These are phyloP conservation scores for Guyanaporus albipodus DNA, from an alignment of 768 basidiomycete species.

Conservation along the genomic window DNA sequence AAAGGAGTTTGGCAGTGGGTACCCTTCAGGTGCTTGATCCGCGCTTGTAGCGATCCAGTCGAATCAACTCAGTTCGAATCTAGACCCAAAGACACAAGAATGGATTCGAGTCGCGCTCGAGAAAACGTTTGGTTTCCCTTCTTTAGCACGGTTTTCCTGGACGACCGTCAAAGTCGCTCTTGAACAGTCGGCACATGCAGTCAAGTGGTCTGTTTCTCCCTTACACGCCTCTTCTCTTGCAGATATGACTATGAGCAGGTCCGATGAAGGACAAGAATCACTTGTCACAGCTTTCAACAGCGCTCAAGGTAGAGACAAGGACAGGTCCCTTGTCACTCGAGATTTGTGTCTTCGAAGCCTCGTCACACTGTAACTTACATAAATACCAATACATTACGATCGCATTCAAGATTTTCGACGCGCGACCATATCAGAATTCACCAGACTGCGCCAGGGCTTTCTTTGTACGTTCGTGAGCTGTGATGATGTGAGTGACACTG, in stretches of 20 bases:
- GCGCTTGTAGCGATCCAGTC: background rate
- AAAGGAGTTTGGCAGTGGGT: slow-evolving; percentile 70
- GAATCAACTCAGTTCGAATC: background rate
- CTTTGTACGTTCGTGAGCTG: slow-evolving; percentile 15
- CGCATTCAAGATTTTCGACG: background rate
- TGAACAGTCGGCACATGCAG: slow-evolving; percentile 72
- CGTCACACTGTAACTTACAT: slow-evolving; percentile 45
- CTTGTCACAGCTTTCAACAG: slow-evolving; percentile 72
- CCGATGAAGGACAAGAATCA: slow-evolving; percentile 76
- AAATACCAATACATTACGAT: slow-evolving; percentile 14
- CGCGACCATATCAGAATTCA: slow-evolving; percentile 9
- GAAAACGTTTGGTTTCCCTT: slow-evolving; percentile 90
- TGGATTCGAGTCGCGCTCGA: slow-evolving; percentile 79
- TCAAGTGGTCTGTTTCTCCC: slow-evolving; percentile 65
- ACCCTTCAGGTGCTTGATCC: slow-evolving; percentile 72
- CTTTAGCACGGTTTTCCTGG: slow-evolving; percentile 92
- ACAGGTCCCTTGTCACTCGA: slow-evolving; percentile 62
- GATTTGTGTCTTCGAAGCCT: slow-evolving; percentile 75
- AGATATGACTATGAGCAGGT: slow-evolving; percentile 45
- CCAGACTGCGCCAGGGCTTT: slow-evolving; percentile 11
- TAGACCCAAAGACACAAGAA: slow-evolving; percentile 89
- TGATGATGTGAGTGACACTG: background rate
- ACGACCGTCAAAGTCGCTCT: slow-evolving; percentile 83
- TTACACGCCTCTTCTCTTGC: background rate
- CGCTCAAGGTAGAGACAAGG: slow-evolving; percentile 70